Base-by-base conservation (phyloP, 2,329 filamentous ascomycete genomes). In the Ustulina deusta region DNA sequence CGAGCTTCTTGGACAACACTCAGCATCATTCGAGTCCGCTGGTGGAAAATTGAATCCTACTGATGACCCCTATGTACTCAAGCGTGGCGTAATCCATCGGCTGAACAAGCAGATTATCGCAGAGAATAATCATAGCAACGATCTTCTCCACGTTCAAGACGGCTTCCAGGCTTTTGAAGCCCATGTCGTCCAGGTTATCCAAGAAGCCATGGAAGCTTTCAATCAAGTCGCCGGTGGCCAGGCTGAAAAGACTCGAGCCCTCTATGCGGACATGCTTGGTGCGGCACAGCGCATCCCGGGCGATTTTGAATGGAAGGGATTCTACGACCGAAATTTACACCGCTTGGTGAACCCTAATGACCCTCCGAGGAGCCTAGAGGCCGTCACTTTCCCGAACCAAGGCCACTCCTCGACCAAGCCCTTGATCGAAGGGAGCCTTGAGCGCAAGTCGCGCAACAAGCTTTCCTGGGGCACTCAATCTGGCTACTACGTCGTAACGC, bases 61-160 rank as follows among this genome's bases (percentile, higher is more conserved):
- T 13, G 89, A 97, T 38, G 96, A 99, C 78, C 96, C 96, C 4
- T 99, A 98, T 78, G 86, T 98, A 64, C 79, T 98, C 52, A 89
- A 91, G 75, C 90, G 95, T 36, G 92, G 93, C 67, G 90, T 97
- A 65, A 82, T 93, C 71, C 88, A 97, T 82, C 90, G 94, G 49
- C 85, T 99, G 63, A 90, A 93, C 86, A 95, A 92, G 83, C 96
- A 99, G 83, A 88, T 98, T 40, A 84, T 93, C 54, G 93, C 97
- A 78, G 96, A 99, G 84, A 99, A 99, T 85, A 97, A 94, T 84
- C 95, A 97, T 82, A 89, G 91, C 71, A 93, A 97, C 78, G 96
- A 99, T 78, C 87, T 98, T 65, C 87, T 99, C 69, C 87, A 91
- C 10, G 92, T 97, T n/a, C 96, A 99, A 81, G 90, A 91, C 82